Conservation (phyloP, 176 grass and related monocot species). For the Luzula sylvatica region DNA sequence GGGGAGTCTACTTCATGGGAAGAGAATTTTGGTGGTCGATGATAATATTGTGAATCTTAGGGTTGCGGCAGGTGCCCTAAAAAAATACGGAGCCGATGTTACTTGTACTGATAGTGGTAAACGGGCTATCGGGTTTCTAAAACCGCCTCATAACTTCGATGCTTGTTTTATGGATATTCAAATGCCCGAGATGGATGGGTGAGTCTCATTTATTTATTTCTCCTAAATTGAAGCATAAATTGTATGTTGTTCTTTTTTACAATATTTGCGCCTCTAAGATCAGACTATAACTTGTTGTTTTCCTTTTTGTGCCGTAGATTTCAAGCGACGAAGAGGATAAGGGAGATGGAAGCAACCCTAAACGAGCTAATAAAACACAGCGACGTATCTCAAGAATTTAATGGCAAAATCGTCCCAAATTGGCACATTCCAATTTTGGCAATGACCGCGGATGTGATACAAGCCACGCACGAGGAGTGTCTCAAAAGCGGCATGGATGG, state of each 20-base stretch:
- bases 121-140: slow-evolving; percentile 51
- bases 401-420: slow-evolving; percentile 23
- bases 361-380: slow-evolving; percentile 55
- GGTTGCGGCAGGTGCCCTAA: slow-evolving; percentile 84
- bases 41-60: slow-evolving; percentile 92
- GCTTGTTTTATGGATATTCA: slow-evolving; percentile 99
- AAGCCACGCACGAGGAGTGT: slow-evolving; percentile 92
- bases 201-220: slow-evolving; percentile 9
- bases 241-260: too few species aligned
- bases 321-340: slow-evolving; percentile 81
- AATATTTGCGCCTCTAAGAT: too few species aligned
- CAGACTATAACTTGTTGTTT: neutral
- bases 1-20: slow-evolving; percentile 73
- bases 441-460: slow-evolving; percentile 98
- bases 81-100: slow-evolving; percentile 91
- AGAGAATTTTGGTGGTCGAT: slow-evolving; percentile 78
- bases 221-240: neutral
- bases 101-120: slow-evolving; percentile 64
- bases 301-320: slow-evolving; percentile 48
- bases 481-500: slow-evolving; percentile 84
- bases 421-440: slow-evolving; percentile 94
- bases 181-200: slow-evolving; percentile 99
- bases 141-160: slow-evolving; percentile 82
- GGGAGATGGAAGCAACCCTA: slow-evolving; percentile 66
- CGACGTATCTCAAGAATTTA: slow-evolving; percentile 35